Evolutionary conservation across 2,329 filamentous ascomycete genomes (phyloP).

Genomic region (Alternaria novae-zelandiae): DNA sequence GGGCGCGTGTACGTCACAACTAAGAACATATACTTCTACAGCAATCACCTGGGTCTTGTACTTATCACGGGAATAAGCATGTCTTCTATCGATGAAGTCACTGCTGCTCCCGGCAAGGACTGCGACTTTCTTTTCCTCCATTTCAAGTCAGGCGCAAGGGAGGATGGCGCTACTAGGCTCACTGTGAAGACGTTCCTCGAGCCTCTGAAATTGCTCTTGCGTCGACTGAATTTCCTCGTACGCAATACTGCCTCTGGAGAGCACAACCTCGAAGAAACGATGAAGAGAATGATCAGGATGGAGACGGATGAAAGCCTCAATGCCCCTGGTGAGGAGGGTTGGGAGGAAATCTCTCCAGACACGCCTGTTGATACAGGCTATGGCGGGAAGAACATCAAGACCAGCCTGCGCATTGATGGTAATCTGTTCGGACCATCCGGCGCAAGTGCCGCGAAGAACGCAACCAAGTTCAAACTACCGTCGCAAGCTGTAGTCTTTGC

Average conservation of each 20-base stretch:
- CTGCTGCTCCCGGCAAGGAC: constrained; percentile 84
- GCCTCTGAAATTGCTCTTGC: constrained; percentile 79
- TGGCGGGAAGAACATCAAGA: constrained; percentile 60
- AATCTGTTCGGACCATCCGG: constrained; percentile 59
- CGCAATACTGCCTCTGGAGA: constrained; percentile 78
- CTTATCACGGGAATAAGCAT: constrained; percentile 80
- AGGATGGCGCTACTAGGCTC: constrained; percentile 71
- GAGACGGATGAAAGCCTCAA: constrained; percentile 63
- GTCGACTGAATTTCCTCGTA: constrained; percentile 83
- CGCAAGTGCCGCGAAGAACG: constrained; percentile 52
- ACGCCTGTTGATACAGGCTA: constrained; percentile 63
- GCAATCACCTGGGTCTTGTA: constrained; percentile 89
- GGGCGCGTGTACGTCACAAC: constrained; percentile 88
- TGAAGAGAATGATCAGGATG: constrained; percentile 76
- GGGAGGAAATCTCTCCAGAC: constrained; percentile 78
- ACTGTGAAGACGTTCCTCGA: constrained; percentile 94
- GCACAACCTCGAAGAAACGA: constrained; percentile 71
- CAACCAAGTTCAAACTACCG: constrained; percentile 81
- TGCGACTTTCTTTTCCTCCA: constrained; percentile 94
- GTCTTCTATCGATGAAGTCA: constrained; percentile 83
- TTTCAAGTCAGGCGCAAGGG: constrained; percentile 68
- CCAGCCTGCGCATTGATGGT: constrained; percentile 67
- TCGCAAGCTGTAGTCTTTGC: constrained; percentile 81
- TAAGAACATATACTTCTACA: constrained; percentile 93
- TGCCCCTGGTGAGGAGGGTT: constrained; percentile 85